These are phyloP conservation scores for Emergomyces orientalis DNA, from an alignment of 2,329 filamentous ascomycete species.

Conservation along the genomic window DNA sequence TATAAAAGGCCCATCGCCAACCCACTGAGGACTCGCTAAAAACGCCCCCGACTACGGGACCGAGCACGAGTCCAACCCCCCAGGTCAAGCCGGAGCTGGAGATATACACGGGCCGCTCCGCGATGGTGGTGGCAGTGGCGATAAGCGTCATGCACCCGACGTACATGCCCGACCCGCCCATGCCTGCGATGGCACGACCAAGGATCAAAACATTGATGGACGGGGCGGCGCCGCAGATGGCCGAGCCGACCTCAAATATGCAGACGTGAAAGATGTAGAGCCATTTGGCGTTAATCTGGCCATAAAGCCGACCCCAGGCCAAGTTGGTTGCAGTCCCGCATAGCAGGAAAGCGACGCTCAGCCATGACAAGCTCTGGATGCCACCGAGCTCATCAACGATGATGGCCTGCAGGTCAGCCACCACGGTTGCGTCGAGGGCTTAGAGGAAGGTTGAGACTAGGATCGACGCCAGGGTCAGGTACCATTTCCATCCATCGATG, in stretches of 20 bases:
- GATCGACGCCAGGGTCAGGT: background rate
- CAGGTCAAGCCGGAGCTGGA: conserved; percentile 26
- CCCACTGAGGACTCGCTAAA: conserved; percentile 23
- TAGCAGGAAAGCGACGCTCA: background rate
- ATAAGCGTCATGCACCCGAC: background rate
- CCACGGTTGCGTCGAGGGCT: background rate
- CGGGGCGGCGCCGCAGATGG: background rate
- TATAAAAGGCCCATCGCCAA: conserved; percentile 39
- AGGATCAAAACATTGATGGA: background rate
- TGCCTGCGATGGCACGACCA: background rate
- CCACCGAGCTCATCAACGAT: background rate
- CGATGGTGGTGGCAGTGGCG: background rate
- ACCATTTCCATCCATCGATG: background rate
- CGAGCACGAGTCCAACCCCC: conserved; percentile 30
- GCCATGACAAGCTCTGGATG: background rate
- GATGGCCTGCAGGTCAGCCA: background rate
- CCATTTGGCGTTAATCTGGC: background rate
- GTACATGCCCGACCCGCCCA: background rate
- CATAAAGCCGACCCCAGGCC: background rate
- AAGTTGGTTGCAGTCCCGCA: background rate
- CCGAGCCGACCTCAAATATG: background rate
- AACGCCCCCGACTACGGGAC: conserved; percentile 33
- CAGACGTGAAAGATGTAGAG: background rate
- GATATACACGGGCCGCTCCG: background rate
- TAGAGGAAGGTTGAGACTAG: background rate